These are phyloP conservation scores for Thielaviopsis ethacetica DNA, from an alignment of 2,329 filamentous ascomycete genomes.

Conservation along the genomic window DNA sequence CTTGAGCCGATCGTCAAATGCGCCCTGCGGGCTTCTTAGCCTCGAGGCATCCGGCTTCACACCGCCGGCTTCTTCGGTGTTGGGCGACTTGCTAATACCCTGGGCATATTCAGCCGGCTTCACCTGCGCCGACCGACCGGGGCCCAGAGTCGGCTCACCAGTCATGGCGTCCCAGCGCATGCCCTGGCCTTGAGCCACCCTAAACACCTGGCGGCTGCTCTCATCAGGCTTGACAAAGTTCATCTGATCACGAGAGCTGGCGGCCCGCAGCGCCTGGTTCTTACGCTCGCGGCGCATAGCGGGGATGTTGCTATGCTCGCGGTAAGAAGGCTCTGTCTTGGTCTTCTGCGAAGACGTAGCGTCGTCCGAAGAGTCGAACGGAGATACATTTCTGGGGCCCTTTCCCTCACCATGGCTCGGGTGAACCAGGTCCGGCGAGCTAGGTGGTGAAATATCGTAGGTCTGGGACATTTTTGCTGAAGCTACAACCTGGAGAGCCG, in stretches of 20 bases:
- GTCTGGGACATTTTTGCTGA: background rate
- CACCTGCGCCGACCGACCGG: conserved; percentile 38
- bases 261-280: conserved; percentile 20
- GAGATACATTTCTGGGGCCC: conserved; percentile 28
- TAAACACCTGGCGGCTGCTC: conserved; percentile 12
- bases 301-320: conserved; percentile 25
- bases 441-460: conserved; percentile 36
- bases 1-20: conserved; percentile 30
- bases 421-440: conserved; percentile 30
- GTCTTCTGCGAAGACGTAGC: conserved; percentile 18
- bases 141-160: conserved; percentile 45
- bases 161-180: conserved; percentile 50
- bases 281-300: conserved; percentile 31
- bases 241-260: conserved; percentile 23
- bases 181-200: conserved; percentile 17
- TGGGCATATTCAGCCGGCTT: conserved; percentile 34
- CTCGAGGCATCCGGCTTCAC: conserved; percentile 12
- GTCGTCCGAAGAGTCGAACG: conserved; percentile 31
- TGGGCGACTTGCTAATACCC: conserved; percentile 16
- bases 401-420: background rate
- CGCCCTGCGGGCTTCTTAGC: conserved; percentile 14
- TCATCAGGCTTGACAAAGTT: conserved; percentile 1
- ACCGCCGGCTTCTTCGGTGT: background rate
- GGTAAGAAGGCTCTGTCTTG: background rate
- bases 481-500: background rate